Conservation (phyloP, 768 basidiomycete species). For the Collybia mongolica region DNA sequence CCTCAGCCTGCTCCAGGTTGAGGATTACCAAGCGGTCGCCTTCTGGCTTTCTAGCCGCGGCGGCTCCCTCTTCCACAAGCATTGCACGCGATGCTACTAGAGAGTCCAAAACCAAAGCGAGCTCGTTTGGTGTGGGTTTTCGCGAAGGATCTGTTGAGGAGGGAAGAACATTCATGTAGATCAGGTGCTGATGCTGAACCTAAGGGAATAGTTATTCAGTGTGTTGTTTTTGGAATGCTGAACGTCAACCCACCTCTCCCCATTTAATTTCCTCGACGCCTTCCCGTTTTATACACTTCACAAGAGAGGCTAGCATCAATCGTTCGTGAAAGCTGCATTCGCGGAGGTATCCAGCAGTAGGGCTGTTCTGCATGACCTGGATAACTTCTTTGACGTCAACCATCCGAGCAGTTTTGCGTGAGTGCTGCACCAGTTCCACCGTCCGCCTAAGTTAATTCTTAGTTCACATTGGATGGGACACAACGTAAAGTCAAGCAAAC, state of each 20-base stretch:
- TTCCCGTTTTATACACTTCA: constrained; percentile 79
- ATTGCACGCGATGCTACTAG: constrained; percentile 77
- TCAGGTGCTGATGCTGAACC: constrained; percentile 76
- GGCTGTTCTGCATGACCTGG: constrained; percentile 86
- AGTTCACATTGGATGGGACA: neutral
- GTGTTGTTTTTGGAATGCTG: neutral
- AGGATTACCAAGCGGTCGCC: constrained; percentile 72
- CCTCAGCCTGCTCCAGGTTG: constrained; percentile 83
- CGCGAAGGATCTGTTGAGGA: constrained; percentile 55
- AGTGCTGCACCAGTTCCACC: constrained; percentile 70
- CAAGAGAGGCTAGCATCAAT: constrained; percentile 79
- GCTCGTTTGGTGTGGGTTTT: constrained; percentile 61
- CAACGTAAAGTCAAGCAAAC: constrained; percentile 33
- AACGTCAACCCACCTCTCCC: constrained; percentile 57
- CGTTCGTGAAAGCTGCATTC: constrained; percentile 87
- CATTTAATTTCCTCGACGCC: constrained; percentile 89
- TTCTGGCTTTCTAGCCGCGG: constrained; percentile 51
- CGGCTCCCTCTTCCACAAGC: constrained; percentile 63
- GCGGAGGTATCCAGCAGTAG: constrained; percentile 78
- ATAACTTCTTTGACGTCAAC: constrained; percentile 80
- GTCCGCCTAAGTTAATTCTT: constrained; percentile 52
- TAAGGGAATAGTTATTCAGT: constrained; percentile 1
- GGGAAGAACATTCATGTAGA: constrained; percentile 64
- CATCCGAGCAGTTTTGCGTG: constrained; percentile 52
- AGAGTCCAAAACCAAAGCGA: constrained; percentile 70